Base-by-base conservation (phyloP, 1,284 basidiomycete genomes). In the Vanrija sp. region DNA sequence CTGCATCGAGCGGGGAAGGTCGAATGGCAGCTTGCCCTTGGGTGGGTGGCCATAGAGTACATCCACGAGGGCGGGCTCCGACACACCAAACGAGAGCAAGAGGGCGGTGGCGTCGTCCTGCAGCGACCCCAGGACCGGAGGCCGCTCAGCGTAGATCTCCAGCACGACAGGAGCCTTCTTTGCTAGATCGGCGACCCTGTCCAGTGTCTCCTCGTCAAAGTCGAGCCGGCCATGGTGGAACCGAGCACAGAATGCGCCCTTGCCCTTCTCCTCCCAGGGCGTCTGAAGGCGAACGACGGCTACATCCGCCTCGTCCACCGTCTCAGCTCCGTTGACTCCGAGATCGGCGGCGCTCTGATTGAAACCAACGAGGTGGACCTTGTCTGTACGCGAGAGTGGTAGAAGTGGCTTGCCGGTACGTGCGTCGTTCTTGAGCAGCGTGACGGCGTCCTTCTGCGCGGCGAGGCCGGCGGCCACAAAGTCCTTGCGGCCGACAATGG, bases 201-300 rank as follows among this genome's bases (percentile, higher is more conserved):
- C 48, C 26, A 58, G 47, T 10, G 42, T 47, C 7, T 34, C 56
- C 3, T 42, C 21, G 16, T 25, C 23, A 42, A 58, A 62, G n/a
- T 58, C 57, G 28, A 62, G 60, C 10, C 47, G 40, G 19, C 60
- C 60, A 49, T 62, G 60, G 48, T 62, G 60, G 53, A 52, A 58
- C 23, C 23, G 19, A 18, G 25, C 21, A n/a, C 56, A 47, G 16
- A 62, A 46, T 5, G 19, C 44, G 18, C 60, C 60, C 16, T 54
- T 51, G 40, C 60, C 56, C 14, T 34, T 46, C 12, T 48, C 15
- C 34, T 46, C 49, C 47, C 39, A 58, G 0, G 60, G 53, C 10
- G 57, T 45, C 4, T 34, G 28, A 9, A 58, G 45, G 18, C 60
- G 56, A 25, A 62, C 29, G 48, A 62, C 43, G 43, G 49, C 49